A percentile compares a stretch with the other conserved stretches of the same genome.
These are phyloP conservation scores for Myriosclerotinia duriaeana DNA, from an alignment of 2,329 filamentous ascomycete species.

Conservation along the genomic window DNA sequence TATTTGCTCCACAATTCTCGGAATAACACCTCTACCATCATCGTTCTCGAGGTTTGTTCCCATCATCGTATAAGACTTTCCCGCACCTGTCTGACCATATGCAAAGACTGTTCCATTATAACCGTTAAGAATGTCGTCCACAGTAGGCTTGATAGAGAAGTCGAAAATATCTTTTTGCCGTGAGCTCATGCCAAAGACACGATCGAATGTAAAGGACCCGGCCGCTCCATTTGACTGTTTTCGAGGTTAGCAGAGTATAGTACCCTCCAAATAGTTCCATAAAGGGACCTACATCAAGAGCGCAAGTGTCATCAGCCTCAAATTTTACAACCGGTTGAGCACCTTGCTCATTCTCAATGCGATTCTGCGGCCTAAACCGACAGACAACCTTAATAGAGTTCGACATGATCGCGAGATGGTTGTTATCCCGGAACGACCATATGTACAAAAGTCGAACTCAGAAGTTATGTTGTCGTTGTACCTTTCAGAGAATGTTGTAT, in stretches of 20 bases:
- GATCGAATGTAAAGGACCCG: constrained; percentile 92
- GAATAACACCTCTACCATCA: constrained; percentile 87
- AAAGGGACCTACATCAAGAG: constrained; percentile 66
- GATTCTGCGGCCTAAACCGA: constrained; percentile 96
- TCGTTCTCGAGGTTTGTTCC: constrained; percentile 90
- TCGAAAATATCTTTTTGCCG: constrained; percentile 94
- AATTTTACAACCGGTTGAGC: constrained; percentile 91
- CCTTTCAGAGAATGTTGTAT: constrained; percentile 6
- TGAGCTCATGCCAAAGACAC: constrained; percentile 92
- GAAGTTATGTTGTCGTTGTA: constrained; percentile 17
- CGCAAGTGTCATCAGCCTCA: constrained; percentile 84
- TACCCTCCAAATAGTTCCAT: background rate
- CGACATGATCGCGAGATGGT: constrained; percentile 41
- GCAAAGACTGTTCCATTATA: constrained; percentile 99
- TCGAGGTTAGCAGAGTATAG: constrained; percentile 35
- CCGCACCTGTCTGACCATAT: constrained; percentile 96
- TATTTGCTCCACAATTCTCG: constrained; percentile 95
- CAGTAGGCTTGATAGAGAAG: constrained; percentile 92
- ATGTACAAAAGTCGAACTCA: constrained; percentile 31
- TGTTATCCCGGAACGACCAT: constrained; percentile 38
- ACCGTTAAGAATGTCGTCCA: constrained; percentile 96
- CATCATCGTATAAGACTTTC: constrained; percentile 99
- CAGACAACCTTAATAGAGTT: constrained; percentile 85
- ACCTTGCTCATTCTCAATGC: constrained; percentile 83
- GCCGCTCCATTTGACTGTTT: constrained; percentile 75